Base-by-base conservation (phyloP, 2,329 filamentous ascomycete species). In the Metarhizium anisopliae region DNA sequence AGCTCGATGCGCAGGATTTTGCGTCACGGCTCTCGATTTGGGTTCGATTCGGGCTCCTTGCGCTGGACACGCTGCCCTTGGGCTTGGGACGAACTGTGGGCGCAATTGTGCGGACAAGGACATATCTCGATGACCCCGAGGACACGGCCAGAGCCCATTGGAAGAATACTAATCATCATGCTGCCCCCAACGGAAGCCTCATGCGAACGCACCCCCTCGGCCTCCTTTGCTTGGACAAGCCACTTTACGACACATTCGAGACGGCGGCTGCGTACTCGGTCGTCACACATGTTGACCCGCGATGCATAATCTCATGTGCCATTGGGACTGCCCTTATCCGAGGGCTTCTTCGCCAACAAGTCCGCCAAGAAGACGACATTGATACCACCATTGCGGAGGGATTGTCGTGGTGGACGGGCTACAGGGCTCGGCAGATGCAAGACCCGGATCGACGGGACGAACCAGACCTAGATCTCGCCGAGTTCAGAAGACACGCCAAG, bases 171-270 rank as follows among this genome's bases (percentile, higher is more conserved):
- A 67, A 66, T 0, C 69, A 69, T 50, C 63, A 70, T 3, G 67
- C 69, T 4, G 78, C 78, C 0, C 74, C 78, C 0, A 81, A 81
- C 54, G 78, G 78, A 2, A 77, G 74, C 47, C 60, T 81, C 13
- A 81, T 81, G 78, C 63, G 78, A 8, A 80, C 77, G 8, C 77
- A 80, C 55, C 74, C 76, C 0, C 64, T 80, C 14, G 78, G 77
- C 0, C 60, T 80, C 6, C 74, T 80, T 56, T 76, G 74, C 47
- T 55, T 79, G 10, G 63, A 63, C 38, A 66, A 71, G 50, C 66
- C 61, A 1, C 65, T 76, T 8, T 68, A 72, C 6, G 71, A 76
- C 61, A 72, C 73, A 0, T 81, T 77, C 58, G 63, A 68, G 20
- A 51, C 73, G 0, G 76, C 77, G 0, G 69, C 72, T 6, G 64